phyloP scores from a whole-genome alignment of 2,329 filamentous ascomycete species.

The Neurospora sp. region DNA sequence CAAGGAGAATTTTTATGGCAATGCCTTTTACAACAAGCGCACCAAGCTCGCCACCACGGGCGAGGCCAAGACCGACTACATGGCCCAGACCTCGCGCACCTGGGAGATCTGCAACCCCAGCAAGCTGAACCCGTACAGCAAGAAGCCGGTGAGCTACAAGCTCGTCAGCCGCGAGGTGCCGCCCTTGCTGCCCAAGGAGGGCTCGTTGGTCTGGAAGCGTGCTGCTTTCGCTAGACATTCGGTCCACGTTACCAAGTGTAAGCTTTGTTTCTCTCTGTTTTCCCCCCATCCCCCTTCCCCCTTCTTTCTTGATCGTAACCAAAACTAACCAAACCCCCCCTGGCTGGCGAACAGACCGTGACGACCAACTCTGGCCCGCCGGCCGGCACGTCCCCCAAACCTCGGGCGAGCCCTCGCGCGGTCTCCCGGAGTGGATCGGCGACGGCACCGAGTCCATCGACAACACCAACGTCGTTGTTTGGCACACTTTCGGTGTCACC shows the following conservation, averaged over 20 bases:
- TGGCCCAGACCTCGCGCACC: conserved; percentile 67
- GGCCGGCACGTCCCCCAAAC: conserved; percentile 84
- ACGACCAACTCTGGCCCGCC: conserved; percentile 75
- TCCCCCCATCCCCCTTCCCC: background rate
- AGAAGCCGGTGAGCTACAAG: conserved; percentile 81
- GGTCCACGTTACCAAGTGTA: conserved; percentile 83
- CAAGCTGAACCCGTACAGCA: conserved; percentile 75
- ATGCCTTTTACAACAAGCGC: conserved; percentile 79
- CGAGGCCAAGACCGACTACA: conserved; percentile 67
- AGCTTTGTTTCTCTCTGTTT: conserved; percentile 23
- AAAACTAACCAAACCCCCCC: background rate
- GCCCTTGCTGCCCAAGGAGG: conserved; percentile 66
- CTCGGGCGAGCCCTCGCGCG: conserved; percentile 64
- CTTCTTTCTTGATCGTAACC: background rate
- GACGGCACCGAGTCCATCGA: conserved; percentile 60
- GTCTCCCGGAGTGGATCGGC: conserved; percentile 69
- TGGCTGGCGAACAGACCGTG: conserved; percentile 45
- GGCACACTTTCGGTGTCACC: conserved; percentile 88
- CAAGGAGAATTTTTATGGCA: conserved; percentile 77
- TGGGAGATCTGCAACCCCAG: conserved; percentile 87
- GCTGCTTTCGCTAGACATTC: conserved; percentile 82
- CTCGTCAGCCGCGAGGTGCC: conserved; percentile 81
- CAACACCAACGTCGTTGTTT: conserved; percentile 79
- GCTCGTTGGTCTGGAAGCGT: conserved; percentile 78
- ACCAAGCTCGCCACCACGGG: conserved; percentile 66